Evolutionary conservation across 139 green algal species (phyloP), one percentile per base, ranked within the genome.

Genomic region (Micromonas commoda): DNA sequence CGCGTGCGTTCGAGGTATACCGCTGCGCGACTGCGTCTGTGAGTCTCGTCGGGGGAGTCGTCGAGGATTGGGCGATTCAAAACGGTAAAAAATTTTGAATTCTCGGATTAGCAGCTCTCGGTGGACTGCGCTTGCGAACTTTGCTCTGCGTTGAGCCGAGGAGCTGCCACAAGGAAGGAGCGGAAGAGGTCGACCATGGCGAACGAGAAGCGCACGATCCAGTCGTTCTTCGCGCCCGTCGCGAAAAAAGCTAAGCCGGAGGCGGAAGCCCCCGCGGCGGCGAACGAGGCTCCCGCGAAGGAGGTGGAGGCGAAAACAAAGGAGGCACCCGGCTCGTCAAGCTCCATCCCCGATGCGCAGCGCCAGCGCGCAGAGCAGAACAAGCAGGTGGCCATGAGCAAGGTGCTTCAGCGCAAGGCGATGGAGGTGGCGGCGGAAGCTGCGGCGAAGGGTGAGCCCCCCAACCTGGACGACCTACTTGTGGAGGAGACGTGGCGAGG

Each of bases 401-500:
- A 57, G 45, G 45, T 16, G 9, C 9, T 16, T 9, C 45, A 57
- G 45, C 9, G 45, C 9, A 16, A 57, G 45, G 45, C 45, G 45
- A 57, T 16, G 45, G 16, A 57, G 16, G 16, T 57, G 16, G 45
- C 45, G 45, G 45, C 9, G 16, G 45, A 23, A 9, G 45, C 45
- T 16, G 45, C 45, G 9, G 45, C 45, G 45, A 57, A 57, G 9
- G 45, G 45, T 16, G 45, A 23, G 9, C 9, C 45, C 9, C 45
- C 45, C 9, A 57, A 63, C n/a, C 4, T 38, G 24, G 1, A 2
- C 34, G 23, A 75, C 19, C 3, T 61, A 16, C 37, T 63, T 21
- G 23, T 64, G 29, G 73, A 82, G 52, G 57, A 39, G 23, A 78
- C 39, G 2, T 85, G 81, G 81, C 35, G n/a, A 32, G 78, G 78